Evolutionary conservation across 2,329 filamentous ascomycete genomes (phyloP), one percentile per base, ranked within the genome.

Genomic region (Colletotrichum lindemuthianum): DNA sequence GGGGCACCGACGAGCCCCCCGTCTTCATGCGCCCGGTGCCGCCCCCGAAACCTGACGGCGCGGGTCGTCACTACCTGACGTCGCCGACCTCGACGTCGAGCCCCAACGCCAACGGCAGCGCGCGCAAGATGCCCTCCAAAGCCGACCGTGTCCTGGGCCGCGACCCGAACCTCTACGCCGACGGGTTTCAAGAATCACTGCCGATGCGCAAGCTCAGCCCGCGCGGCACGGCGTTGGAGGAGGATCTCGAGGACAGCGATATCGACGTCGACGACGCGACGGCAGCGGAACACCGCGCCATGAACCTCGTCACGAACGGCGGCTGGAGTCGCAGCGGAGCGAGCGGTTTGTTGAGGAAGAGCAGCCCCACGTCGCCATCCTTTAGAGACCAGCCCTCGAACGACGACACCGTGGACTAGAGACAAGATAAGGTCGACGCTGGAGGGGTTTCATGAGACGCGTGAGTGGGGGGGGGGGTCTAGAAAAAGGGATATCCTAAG

Each of bases 141-240:
- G 86, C 86, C 6, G 86, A 88, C 69, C 81, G 85, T 36, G 77
- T 88, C 2, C 78, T 88, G 2, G 86, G 86, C 40, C 82, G 86
- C 5, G 85, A 87, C 63, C 84, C 85, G 10, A 84, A 81, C 69
- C 72, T 85, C 12, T 87, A 87, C 69, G 81, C 77, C 9, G 84
- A 88, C 68, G 77, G 77, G 45, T 77, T 79, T 52, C 73, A 79
- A 34, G 73, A 71, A 43, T 75, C 77, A 37, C 75, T 82, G 51
- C 77, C 79, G 1, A 77, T 86, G 79, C 78, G 77, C 32, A 79
- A 81, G 3, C 77, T 86, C 12, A 84, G 78, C 66, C 77, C 79
- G 2, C 74, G 77, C 10, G 84, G 84, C 11, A 77, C 77, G 52
- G 78, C 77, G 11, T 67, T 83, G 40, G 80, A 81, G 34, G 76